phyloP scores from a whole-genome alignment of 2,329 filamentous ascomycete species.

The Stagonosporopsis tanaceti region DNA sequence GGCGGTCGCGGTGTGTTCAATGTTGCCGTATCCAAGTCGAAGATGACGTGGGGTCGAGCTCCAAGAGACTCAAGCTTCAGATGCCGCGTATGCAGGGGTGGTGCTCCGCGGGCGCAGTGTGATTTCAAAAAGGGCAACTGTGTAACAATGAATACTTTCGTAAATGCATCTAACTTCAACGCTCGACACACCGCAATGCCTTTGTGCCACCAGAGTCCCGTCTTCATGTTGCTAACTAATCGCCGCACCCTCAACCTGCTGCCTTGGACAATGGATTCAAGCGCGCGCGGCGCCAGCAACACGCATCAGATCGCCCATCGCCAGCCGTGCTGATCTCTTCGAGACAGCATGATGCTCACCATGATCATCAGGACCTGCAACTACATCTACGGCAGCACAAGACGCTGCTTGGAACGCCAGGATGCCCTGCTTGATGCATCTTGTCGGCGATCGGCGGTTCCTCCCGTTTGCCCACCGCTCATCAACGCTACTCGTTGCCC shows the following conservation, averaged over 20 bases:
- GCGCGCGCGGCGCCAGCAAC: conserved; percentile 1
- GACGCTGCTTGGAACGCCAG: conserved; percentile 1
- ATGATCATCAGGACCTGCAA: conserved; percentile 8
- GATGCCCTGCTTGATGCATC: conserved; percentile 23
- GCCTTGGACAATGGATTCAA: neutral
- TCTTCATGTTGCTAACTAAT: neutral
- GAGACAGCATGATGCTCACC: conserved; percentile 17
- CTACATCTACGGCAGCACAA: conserved; percentile 6
- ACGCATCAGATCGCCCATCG: conserved; percentile 8
- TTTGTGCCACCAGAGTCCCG: neutral
- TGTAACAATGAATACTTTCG: neutral
- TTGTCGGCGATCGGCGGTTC: conserved; percentile 28
- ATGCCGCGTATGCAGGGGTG: neutral
- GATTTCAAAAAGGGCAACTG: neutral
- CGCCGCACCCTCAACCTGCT: neutral
- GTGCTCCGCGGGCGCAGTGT: neutral
- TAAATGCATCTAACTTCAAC: neutral
- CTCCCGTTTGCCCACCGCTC: conserved; percentile 23
- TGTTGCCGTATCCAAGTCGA: neutral
- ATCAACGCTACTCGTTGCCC: conserved; percentile 23
- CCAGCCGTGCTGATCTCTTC: conserved; percentile 25
- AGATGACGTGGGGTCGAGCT: no score
- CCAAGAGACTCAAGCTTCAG: neutral
- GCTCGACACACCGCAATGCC: neutral
- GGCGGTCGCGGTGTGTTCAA: no score